phyloP scores from a whole-genome alignment of 257 asterid species.

The Voacanga thouarsii region DNA sequence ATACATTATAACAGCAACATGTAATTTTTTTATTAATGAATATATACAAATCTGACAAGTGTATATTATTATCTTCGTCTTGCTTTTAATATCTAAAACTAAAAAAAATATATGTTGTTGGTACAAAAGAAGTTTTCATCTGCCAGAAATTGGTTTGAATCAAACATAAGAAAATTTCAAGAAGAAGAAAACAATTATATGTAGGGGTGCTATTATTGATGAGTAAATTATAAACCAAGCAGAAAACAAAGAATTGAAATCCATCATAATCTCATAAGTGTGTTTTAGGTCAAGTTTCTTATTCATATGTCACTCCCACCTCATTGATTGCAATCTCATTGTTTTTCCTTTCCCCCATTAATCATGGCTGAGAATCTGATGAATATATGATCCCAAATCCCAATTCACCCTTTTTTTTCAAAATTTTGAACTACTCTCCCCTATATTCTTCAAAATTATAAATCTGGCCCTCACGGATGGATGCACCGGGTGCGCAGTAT shows the following conservation, averaged over 20 bases:
- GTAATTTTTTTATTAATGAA: too few species aligned
- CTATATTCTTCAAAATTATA: not conserved
- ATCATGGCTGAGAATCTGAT: slow-evolving; percentile 39
- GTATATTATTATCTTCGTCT: too few species aligned
- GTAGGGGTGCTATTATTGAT: not conserved
- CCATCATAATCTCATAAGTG: slow-evolving; percentile 26
- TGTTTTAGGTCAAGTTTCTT: slow-evolving; percentile 34
- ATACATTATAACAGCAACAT: too few species aligned
- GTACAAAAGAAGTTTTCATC: too few species aligned
- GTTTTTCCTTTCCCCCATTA: slow-evolving; percentile 33
- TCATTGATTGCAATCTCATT: slow-evolving; percentile 37
- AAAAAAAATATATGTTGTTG: too few species aligned
- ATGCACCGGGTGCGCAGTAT: slow-evolving; percentile 7
- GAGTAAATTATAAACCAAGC: slow-evolving; percentile 10
- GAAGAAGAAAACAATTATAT: not conserved
- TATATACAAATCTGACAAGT: too few species aligned
- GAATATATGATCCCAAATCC: not conserved
- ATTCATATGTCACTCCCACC: slow-evolving; percentile 30
- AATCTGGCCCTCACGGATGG: not conserved
- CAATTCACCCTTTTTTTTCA: slow-evolving; percentile 18
- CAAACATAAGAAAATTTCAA: too few species aligned
- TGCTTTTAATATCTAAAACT: too few species aligned
- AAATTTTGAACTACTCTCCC: not conserved
- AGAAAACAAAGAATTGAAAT: slow-evolving; percentile 3
- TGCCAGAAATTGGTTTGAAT: too few species aligned